Evolutionary conservation across 176 grass and related monocot species (phyloP).

Genomic region (Juncus inflexus): DNA sequence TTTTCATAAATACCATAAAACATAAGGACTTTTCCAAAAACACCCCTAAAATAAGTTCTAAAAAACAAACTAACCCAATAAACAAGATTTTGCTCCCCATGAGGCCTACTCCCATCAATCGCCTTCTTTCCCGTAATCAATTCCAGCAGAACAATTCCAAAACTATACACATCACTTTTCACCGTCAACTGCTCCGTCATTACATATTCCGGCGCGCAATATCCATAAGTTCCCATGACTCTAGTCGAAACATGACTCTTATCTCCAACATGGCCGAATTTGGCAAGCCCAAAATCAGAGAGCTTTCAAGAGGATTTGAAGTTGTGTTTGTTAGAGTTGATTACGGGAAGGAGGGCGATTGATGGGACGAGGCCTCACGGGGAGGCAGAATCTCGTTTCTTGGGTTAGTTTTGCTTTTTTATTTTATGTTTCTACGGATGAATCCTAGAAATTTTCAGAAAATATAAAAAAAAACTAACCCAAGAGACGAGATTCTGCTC

Average conservation of each 20-base stretch:
- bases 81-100: slow-evolving; percentile 81
- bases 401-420: slow-evolving; percentile 46
- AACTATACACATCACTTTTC: slow-evolving; percentile 82
- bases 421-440: too few species aligned
- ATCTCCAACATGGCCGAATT: slow-evolving; percentile 75
- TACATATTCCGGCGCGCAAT: slow-evolving; percentile 79
- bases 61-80: slow-evolving; percentile 56
- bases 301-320: slow-evolving; percentile 54
- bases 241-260: slow-evolving; percentile 83
- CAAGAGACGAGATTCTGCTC: slow-evolving; percentile 91
- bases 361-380: slow-evolving; percentile 62
- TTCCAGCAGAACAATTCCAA: slow-evolving; percentile 78
- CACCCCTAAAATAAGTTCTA: too few species aligned
- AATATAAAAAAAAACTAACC: slow-evolving; percentile 37
- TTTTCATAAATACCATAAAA: too few species aligned
- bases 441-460: too few species aligned
- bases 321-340: slow-evolving; percentile 77
- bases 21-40: too few species aligned
- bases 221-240: slow-evolving; percentile 89
- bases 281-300: slow-evolving; percentile 84
- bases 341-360: slow-evolving; percentile 74
- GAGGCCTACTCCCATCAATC: slow-evolving; percentile 58
- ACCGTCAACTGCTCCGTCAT: slow-evolving; percentile 80
- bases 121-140: slow-evolving; percentile 74
- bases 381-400: slow-evolving; percentile 81